phyloP scores from a whole-genome alignment of 2,329 filamentous ascomycete genomes.

The Neonectria coccinea region DNA sequence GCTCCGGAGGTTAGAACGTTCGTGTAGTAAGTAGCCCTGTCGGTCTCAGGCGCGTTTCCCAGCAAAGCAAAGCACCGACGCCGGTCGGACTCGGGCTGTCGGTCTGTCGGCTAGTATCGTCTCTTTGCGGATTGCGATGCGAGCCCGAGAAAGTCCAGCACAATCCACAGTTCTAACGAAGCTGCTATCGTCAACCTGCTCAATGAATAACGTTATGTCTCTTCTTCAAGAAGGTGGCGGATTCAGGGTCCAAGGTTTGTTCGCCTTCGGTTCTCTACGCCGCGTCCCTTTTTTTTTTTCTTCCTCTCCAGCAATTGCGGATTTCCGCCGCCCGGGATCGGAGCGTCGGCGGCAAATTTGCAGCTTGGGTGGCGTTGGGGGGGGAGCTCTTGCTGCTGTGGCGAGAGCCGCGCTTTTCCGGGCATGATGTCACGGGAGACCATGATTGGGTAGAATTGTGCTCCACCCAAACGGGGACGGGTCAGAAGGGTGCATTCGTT shows the following conservation, averaged over 20 bases:
- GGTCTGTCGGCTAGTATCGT: slow-evolving; percentile 45
- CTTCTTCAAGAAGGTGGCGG: not conserved
- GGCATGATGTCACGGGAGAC: slow-evolving; percentile 34
- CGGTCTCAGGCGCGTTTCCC: not conserved
- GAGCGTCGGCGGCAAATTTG: slow-evolving; percentile 40
- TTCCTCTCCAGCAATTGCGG: slow-evolving; percentile 13
- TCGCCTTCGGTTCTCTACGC: not conserved
- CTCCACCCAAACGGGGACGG: not conserved
- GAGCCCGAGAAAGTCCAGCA: not conserved
- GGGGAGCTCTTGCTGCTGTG: not conserved
- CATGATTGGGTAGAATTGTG: slow-evolving; percentile 34
- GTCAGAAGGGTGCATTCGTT: slow-evolving; percentile 28
- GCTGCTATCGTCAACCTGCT: not conserved
- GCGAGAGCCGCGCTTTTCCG: slow-evolving; percentile 42
- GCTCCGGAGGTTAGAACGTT: slow-evolving; percentile 8
- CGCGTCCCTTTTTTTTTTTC: not conserved
- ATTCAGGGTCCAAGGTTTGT: not conserved
- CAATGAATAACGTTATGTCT: not conserved
- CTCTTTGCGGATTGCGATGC: slow-evolving; percentile 26
- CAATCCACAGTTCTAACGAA: not conserved
- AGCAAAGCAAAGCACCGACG: slow-evolving; percentile 34
- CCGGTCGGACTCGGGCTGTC: slow-evolving; percentile 36
- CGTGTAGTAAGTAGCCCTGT: not conserved
- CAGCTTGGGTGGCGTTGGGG: slow-evolving; percentile 6
- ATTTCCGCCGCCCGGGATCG: slow-evolving; percentile 34